Percentiles rank a stretch among this genome's conserved stretches.
Evolutionary conservation across 306 rosid genomes (phyloP).

Genomic region (Erythrophleum fordii): DNA sequence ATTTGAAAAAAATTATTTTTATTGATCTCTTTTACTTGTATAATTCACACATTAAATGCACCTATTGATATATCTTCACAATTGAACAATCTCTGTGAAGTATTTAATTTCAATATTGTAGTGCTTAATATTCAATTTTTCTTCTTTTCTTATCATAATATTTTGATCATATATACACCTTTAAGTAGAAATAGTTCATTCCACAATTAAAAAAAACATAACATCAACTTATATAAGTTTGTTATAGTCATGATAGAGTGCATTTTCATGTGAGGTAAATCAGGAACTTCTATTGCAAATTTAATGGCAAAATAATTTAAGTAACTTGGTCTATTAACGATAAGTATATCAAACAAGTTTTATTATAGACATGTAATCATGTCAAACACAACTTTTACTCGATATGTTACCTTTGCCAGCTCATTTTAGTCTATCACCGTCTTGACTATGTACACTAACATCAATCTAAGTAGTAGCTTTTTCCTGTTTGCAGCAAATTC

Average conservation of each 20-base stretch:
- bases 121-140: not conserved
- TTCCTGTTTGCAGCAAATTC: constrained; percentile 53
- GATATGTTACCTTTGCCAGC: too few species aligned
- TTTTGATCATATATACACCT: not conserved
- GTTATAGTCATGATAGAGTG: too few species aligned
- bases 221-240: not conserved
- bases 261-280: not conserved
- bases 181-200: not conserved
- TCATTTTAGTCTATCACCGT: too few species aligned
- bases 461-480: too few species aligned
- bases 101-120: not conserved
- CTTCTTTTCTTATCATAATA: not conserved
- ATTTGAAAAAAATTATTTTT: too few species aligned
- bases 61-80: not conserved
- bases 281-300: not conserved
- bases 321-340: not conserved
- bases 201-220: not conserved
- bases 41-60: constrained; percentile 20
- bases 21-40: constrained; percentile 3
- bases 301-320: not conserved
- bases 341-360: too few species aligned
- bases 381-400: not conserved
- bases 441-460: too few species aligned
- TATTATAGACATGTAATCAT: not conserved
- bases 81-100: not conserved